Conservation (phyloP, 1,139 yeast genomes). For the Yamadazyma siamensis region DNA sequence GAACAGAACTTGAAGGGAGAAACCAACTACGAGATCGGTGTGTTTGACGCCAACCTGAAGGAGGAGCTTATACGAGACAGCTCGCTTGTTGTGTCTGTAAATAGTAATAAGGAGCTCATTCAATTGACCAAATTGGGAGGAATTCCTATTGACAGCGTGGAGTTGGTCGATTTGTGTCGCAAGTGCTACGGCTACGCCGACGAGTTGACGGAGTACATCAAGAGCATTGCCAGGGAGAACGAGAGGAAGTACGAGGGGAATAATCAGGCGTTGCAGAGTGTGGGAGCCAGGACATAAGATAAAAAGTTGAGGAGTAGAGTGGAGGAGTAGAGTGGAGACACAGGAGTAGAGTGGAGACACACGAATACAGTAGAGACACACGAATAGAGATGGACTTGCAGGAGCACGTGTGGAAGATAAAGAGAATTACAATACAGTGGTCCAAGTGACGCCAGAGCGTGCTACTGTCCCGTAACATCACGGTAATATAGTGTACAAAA, state of each 20-base stretch:
- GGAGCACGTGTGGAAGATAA: no score
- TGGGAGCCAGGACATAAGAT: constrained; percentile 2
- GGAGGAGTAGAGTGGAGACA: no score
- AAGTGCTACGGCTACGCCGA: constrained; percentile 66
- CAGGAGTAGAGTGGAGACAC: no score
- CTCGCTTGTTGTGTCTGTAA: constrained; percentile 76
- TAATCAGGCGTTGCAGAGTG: constrained; percentile 27
- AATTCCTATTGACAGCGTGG: constrained; percentile 71
- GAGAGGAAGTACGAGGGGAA: constrained; percentile 21
- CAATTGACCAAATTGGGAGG: constrained; percentile 93
- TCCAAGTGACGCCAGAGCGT: no score
- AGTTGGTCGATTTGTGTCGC: constrained; percentile 66
- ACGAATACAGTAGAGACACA: no score
- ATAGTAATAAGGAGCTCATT: constrained; percentile 85
- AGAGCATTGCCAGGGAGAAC: constrained; percentile 54
- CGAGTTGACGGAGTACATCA: constrained; percentile 61
- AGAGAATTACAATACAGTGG: no score
- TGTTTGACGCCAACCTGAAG: constrained; percentile 72
- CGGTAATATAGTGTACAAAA: no score
- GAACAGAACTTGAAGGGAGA: constrained; percentile 72
- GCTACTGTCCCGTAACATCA: no score
- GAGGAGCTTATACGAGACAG: constrained; percentile 83
- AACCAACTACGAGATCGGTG: constrained; percentile 51
- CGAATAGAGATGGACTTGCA: no score
- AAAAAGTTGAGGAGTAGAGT: no score